Evolutionary conservation across 257 asterid genomes (phyloP), one percentile per base, ranked within the genome.

Genomic region (Nicotiana undulata): DNA sequence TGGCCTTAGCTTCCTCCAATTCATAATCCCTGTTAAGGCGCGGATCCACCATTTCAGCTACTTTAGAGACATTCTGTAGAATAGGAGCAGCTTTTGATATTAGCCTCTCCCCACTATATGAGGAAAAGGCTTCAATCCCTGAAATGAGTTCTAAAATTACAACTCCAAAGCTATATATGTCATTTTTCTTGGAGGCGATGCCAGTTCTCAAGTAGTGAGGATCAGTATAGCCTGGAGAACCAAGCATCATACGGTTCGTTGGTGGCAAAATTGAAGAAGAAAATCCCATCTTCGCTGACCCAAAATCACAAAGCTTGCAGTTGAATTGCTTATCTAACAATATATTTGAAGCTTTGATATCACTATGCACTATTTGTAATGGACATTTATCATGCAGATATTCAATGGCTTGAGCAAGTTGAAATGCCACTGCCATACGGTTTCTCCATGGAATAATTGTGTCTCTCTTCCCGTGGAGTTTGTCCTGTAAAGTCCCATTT

Each of bases 271-370:
- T 83, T 0, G 91, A 51, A 1, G 95, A 88, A 7, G 93, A 88
- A 31, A 91, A 91, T 11, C 95, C 97, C 86, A 93, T 82, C 75
- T 86, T 91, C 0, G 97, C 90, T 0, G 98, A 92, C 24, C 98
- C 97, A 34, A 93, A 90, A 79, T 93, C 98, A 74, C 97, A 93
- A 65, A 93, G 91, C 84, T 92, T 93, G 86, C 96, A 89, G 60
- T 88, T 87, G 32, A 92, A 80, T 3, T 83, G 53, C 6, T 76
- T 81, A 66, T 93, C 97, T 16, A 93, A 81, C 0, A 93, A 40
- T 5, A 93, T 79, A 84, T 93, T 93, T 0, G 98, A 89, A 2
- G 96, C 81, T 81, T 93, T 92, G 82, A 93, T 86, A 82, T 93
- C 98, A 4, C 93, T 92, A 31, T 93, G 98, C 80, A 90, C 86